These are phyloP conservation scores for Vitis rotundifolia DNA, from an alignment of 164 flowering plant genomes.

Conservation along the genomic window DNA sequence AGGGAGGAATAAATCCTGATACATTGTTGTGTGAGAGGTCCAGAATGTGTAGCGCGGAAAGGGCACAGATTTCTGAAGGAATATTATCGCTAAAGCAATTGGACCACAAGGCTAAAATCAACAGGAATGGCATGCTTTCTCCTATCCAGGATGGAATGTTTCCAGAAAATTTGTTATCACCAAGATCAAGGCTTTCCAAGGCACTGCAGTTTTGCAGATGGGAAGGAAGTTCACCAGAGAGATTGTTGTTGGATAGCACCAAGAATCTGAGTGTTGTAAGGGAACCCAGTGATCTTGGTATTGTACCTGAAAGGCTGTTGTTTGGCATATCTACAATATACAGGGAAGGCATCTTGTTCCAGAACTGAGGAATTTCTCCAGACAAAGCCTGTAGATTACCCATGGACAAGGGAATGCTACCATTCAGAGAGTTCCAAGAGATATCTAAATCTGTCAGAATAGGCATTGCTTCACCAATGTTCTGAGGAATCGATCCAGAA, in stretches of 20 bases:
- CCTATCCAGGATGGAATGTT: slow-evolving; percentile 12
- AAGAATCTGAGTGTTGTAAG: background rate
- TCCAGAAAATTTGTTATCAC: slow-evolving; percentile 13
- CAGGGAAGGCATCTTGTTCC: background rate
- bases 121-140: background rate
- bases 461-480: too few relatives aligned
- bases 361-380: too few relatives aligned
- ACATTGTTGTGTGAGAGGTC: too few relatives aligned
- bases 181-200: slow-evolving; percentile 3
- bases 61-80: slow-evolving; percentile 6
- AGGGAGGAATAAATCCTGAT: too few relatives aligned
- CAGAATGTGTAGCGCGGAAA: slow-evolving; percentile 11
- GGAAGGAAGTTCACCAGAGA: slow-evolving; percentile 13
- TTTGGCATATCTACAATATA: slow-evolving; percentile 12
- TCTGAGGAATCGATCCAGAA: too few relatives aligned
- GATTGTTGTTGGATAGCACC: slow-evolving; percentile 3
- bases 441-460: too few relatives aligned
- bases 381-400: too few relatives aligned
- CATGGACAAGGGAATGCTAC: too few relatives aligned
- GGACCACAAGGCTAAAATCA: background rate
- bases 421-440: too few relatives aligned
- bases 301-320: slow-evolving; percentile 18
- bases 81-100: slow-evolving; percentile 10
- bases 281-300: slow-evolving; percentile 24
- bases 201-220: slow-evolving; percentile 7